phyloP scores from a whole-genome alignment of 176 grass and related monocot species.

The Rhynchospora tenuis region DNA sequence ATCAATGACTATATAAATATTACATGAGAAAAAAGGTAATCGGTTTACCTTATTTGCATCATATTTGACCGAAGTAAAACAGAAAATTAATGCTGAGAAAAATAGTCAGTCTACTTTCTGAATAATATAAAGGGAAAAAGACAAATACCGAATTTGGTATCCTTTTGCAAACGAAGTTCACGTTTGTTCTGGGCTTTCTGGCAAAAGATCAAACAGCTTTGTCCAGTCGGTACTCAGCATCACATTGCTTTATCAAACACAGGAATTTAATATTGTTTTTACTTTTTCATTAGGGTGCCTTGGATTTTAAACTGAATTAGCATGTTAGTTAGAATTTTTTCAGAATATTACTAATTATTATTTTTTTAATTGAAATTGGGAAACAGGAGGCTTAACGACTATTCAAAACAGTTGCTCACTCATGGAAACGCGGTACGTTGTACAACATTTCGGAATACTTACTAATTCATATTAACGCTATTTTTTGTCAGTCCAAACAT shows the following conservation, averaged over 20 bases:
- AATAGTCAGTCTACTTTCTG: background rate
- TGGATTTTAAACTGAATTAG: no score
- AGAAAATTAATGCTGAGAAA: background rate
- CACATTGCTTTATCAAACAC: background rate
- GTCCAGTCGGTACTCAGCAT: background rate
- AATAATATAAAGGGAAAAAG: background rate
- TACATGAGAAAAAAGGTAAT: background rate
- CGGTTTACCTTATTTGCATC: background rate
- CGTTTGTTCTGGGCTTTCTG: background rate
- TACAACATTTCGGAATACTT: no score
- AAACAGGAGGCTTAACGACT: no score
- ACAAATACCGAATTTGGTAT: background rate
- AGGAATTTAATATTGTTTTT: background rate
- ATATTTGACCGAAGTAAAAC: background rate
- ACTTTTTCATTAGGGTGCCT: no score
- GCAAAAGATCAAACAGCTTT: background rate
- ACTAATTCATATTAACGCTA: no score
- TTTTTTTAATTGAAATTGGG: no score
- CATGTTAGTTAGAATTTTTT: no score
- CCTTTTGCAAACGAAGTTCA: background rate
- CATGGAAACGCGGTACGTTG: no score
- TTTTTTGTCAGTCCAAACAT: no score
- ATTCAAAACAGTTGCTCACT: no score
- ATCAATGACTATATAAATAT: background rate
- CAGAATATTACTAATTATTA: no score